phyloP scores from a whole-genome alignment of 495 filamentous ascomycete genomes.

The Parathielavia appendiculata region DNA sequence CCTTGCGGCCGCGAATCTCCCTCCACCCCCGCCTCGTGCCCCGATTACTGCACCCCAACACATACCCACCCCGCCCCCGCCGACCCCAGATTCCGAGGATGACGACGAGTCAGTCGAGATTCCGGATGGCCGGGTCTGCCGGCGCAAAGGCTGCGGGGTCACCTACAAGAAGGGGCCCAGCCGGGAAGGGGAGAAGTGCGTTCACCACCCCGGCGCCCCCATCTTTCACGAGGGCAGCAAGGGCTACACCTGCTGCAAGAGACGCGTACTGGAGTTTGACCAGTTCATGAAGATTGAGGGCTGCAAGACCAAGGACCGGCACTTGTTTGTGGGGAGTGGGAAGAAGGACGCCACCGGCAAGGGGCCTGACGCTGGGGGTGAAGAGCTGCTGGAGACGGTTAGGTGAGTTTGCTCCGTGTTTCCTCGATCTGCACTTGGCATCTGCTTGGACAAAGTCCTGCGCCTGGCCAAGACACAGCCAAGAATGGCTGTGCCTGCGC shows the following conservation, averaged over 20 bases:
- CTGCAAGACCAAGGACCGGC: conserved; percentile 72
- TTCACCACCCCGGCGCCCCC: conserved; percentile 78
- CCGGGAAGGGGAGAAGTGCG: conserved; percentile 71
- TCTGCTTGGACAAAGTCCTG: conserved; percentile 6
- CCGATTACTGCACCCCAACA: conserved; percentile 50
- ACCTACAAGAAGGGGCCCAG: conserved; percentile 54
- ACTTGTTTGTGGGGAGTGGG: conserved; percentile 81
- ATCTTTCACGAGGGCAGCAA: conserved; percentile 98
- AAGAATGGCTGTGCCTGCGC: conserved; percentile 31
- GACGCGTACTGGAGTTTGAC: conserved; percentile 91
- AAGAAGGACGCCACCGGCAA: conserved; percentile 50
- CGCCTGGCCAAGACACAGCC: conserved; percentile 28
- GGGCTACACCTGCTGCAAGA: conserved; percentile 95
- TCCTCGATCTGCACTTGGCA: conserved; percentile 10
- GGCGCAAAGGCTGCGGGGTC: conserved; percentile 65
- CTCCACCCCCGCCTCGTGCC: conserved; percentile 44
- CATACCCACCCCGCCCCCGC: conserved; percentile 56
- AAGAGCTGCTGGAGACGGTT: conserved; percentile 62
- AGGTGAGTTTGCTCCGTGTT: conserved; percentile 45
- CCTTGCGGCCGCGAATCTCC: conserved; percentile 34
- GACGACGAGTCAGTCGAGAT: conserved; percentile 73
- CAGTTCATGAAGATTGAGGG: conserved; percentile 94
- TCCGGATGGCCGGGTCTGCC: conserved; percentile 66
- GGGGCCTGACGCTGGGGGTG: conserved; percentile 37
- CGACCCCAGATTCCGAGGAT: conserved; percentile 73